Percentiles rank a stretch among this genome's conserved stretches.
Conservation (phyloP, 495 filamentous ascomycete genomes). For the Mycothermus thermophilus region DNA sequence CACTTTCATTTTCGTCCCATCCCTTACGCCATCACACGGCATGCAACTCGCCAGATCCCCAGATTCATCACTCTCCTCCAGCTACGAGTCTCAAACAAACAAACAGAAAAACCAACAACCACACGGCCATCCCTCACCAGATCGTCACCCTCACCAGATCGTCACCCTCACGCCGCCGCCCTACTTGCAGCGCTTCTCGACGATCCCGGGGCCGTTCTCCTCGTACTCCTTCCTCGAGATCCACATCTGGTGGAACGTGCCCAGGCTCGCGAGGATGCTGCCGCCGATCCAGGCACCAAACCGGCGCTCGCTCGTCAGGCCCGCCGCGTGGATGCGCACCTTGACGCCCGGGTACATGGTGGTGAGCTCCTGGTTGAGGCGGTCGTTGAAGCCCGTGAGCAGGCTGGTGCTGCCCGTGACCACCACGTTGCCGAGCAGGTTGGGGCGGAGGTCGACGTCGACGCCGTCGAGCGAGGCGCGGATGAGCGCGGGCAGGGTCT, state of each 20-base stretch:
- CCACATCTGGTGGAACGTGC: constrained; percentile 99
- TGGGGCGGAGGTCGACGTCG: constrained; percentile 77
- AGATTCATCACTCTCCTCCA: too few relatives aligned
- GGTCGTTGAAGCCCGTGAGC: constrained; percentile 78
- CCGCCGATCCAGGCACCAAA: constrained; percentile 94
- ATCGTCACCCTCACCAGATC: too few relatives aligned
- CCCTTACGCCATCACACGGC: too few relatives aligned
- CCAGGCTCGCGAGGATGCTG: constrained; percentile 88
- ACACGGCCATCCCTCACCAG: too few relatives aligned
- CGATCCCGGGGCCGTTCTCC: constrained; percentile 55
- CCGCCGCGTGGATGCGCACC: constrained; percentile 71
- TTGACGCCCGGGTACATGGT: constrained; percentile 64
- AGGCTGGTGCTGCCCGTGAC: constrained; percentile 78
- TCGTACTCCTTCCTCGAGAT: constrained; percentile 77
- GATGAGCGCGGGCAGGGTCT: constrained; percentile 68
- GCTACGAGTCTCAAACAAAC: too few relatives aligned
- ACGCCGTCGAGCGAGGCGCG: constrained; percentile 60
- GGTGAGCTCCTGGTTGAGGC: constrained; percentile 69
- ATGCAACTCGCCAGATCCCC: too few relatives aligned
- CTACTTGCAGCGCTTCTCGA: constrained; percentile 69
- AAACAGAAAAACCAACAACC: too few relatives aligned
- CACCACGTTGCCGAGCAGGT: constrained; percentile 76
- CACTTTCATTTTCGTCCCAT: too few relatives aligned
- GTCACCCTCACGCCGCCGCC: too few relatives aligned
- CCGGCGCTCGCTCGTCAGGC: constrained; percentile 70